These are phyloP conservation scores for Phyllostachys edulis DNA, from an alignment of 176 grass and related monocot species.

Conservation along the genomic window DNA sequence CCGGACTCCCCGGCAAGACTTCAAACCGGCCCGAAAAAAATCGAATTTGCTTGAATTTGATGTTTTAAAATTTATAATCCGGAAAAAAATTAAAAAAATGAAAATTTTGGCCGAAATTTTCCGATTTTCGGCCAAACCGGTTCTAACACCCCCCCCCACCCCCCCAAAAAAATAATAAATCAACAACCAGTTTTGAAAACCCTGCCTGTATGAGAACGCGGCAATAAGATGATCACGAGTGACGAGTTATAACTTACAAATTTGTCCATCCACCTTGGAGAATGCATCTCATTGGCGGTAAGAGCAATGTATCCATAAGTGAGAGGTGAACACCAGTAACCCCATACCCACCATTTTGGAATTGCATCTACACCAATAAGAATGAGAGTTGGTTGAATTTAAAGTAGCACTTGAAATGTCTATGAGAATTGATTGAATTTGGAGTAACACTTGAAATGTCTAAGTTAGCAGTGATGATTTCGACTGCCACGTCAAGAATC, in stretches of 20 bases:
- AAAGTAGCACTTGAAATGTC: neutral
- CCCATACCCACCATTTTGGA: conserved; percentile 95
- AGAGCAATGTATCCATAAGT: conserved; percentile 85
- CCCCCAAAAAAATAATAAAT: no score
- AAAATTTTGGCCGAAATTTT: no score
- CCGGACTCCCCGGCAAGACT: no score
- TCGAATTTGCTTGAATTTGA: no score
- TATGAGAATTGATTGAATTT: neutral
- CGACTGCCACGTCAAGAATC: neutral
- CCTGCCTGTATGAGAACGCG: neutral
- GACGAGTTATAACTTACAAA: conserved; percentile 48
- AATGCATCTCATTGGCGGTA: conserved; percentile 75
- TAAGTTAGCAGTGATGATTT: conserved; percentile 2
- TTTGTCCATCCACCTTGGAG: conserved; percentile 87
- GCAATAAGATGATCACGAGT: neutral
- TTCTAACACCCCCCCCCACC: no score
- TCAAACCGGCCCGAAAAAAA: no score
- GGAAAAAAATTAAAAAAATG: no score
- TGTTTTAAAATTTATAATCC: no score
- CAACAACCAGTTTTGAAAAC: no score
- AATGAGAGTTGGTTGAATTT: neutral
- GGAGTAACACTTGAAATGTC: neutral
- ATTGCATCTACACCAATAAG: conserved; percentile 55
- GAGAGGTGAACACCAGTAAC: conserved; percentile 81
- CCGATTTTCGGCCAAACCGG: no score